Evolutionary conservation across 768 basidiomycete genomes (phyloP).

Genomic region (Suillus americanus): DNA sequence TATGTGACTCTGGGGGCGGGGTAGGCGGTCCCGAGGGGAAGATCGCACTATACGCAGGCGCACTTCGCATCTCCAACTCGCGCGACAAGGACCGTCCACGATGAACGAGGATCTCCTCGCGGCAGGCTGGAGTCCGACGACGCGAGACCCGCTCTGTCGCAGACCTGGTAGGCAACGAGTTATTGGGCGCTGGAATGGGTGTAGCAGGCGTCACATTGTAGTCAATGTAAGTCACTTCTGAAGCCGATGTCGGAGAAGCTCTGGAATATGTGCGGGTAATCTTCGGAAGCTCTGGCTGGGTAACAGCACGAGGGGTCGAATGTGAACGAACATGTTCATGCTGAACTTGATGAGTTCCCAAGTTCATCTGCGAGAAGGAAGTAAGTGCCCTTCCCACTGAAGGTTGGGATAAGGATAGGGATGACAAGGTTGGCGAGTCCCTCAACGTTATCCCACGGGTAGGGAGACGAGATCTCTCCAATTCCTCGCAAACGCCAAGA

Average conservation of each 20-base stretch:
- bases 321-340: conserved; percentile 3
- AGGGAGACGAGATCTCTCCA: conserved; percentile 18
- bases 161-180: conserved; percentile 27
- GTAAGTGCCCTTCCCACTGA: conserved; percentile 2
- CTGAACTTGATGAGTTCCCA: background rate
- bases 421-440: conserved; percentile 1
- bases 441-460: conserved; percentile 18
- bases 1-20: conserved; percentile 20
- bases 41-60: conserved; percentile 32
- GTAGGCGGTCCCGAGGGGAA: conserved; percentile 35
- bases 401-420: conserved; percentile 2
- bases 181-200: conserved; percentile 13
- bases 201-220: conserved; percentile 27
- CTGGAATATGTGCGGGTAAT: background rate
- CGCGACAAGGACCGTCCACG: conserved; percentile 34
- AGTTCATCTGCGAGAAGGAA: conserved; percentile 6
- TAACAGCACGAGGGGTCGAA: conserved; percentile 2
- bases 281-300: background rate
- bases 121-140: conserved; percentile 22
- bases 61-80: conserved; percentile 31
- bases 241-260: conserved; percentile 23
- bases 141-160: conserved; percentile 34
- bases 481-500: conserved; percentile 19
- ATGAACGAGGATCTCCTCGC: conserved; percentile 27
- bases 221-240: conserved; percentile 22